Percentiles rank a stretch among this genome's conserved stretches.
phyloP scores from a whole-genome alignment of 192 early-diverging fungal genomes.

The Podila epicladia region DNA sequence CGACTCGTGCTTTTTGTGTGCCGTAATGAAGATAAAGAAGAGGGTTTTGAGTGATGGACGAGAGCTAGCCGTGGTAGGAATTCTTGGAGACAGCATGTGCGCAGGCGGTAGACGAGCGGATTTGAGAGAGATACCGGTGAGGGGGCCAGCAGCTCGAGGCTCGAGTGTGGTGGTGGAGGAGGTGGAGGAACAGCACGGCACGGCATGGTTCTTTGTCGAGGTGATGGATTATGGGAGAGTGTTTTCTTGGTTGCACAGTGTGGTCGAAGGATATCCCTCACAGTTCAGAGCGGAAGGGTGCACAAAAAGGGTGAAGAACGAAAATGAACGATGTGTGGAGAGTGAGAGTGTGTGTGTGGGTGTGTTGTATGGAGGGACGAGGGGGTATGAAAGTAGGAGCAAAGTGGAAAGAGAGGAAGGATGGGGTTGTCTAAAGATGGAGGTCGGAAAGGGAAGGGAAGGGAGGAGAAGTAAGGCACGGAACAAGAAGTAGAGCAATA shows the following conservation, averaged over 20 bases:
- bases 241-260: background rate
- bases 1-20: background rate
- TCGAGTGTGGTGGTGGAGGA: conserved; percentile 40
- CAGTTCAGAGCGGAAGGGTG: background rate
- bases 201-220: conserved; percentile 13
- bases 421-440: background rate
- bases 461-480: no score
- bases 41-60: conserved; percentile 7
- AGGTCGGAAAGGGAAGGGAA: background rate
- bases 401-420: background rate
- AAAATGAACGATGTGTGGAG: background rate
- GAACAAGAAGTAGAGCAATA: no score
- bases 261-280: background rate
- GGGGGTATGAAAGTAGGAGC: no score
- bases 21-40: conserved; percentile 6
- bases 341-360: background rate
- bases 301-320: background rate
- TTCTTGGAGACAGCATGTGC: conserved; percentile 45
- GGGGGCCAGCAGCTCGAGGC: conserved; percentile 25
- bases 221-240: background rate
- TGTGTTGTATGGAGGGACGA: background rate
- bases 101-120: conserved; percentile 41
- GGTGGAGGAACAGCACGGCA: conserved; percentile 44
- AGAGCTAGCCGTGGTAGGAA: conserved; percentile 30
- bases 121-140: conserved; percentile 30